A percentile compares a stretch with the other conserved stretches of the same genome.
Conservation (phyloP, 2,329 filamentous ascomycete species). For the Colletotrichum sp. region DNA sequence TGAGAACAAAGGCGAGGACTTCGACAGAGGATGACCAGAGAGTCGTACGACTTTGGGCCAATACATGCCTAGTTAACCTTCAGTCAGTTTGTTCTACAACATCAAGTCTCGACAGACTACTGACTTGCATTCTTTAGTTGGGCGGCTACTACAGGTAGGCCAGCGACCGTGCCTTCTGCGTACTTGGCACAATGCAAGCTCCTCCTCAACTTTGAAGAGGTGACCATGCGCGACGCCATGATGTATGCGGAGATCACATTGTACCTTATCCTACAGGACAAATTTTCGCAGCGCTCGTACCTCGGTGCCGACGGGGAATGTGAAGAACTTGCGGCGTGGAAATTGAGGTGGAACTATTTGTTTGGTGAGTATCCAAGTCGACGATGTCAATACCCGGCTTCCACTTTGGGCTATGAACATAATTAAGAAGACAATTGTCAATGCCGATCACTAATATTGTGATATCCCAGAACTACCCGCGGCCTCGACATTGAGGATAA, state of each 20-base stretch:
- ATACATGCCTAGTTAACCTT: constrained; percentile 40
- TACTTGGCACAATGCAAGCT: constrained; percentile 46
- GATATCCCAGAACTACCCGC: constrained; percentile 31
- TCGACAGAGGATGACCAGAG: constrained; percentile 37
- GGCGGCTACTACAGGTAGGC: constrained; percentile 44
- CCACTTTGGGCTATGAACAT: not conserved
- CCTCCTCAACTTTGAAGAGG: constrained; percentile 43
- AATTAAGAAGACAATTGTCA: not conserved
- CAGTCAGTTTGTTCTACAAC: constrained; percentile 27
- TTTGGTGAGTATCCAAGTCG: constrained; percentile 28
- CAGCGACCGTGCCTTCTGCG: constrained; percentile 38
- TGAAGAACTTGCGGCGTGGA: constrained; percentile 36
- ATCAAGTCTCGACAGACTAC: not conserved
- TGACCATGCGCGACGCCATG: constrained; percentile 46
- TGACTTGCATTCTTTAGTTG: constrained; percentile 30
- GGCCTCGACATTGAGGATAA: constrained; percentile 36
- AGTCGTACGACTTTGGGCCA: constrained; percentile 40
- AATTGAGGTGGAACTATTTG: constrained; percentile 38
- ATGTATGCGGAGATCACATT: constrained; percentile 43
- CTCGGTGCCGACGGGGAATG: constrained; percentile 34
- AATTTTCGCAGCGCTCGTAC: constrained; percentile 33
- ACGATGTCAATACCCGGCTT: not conserved
- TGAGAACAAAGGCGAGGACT: constrained; percentile 34
- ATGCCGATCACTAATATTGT: not conserved
- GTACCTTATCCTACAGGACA: constrained; percentile 40